Evolutionary conservation across 345 rosid species (phyloP).

Genomic region (thale cress (Arabidopsis thaliana)): DNA sequence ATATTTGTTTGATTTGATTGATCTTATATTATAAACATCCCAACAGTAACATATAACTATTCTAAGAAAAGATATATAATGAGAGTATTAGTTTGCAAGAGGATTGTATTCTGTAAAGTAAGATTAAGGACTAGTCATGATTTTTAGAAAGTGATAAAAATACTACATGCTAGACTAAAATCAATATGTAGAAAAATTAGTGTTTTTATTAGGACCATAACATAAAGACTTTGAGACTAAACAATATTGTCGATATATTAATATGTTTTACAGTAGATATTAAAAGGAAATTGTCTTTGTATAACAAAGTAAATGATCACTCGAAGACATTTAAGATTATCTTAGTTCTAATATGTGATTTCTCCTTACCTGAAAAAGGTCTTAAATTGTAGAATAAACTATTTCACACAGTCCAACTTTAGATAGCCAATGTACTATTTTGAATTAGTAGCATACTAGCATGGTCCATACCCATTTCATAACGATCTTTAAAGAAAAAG

Average conservation of each 20-base stretch:
- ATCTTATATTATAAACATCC: not conserved
- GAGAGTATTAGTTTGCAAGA: conserved; percentile 7
- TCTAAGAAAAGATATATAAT: not conserved
- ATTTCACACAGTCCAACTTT: too few species aligned
- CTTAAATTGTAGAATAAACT: too few species aligned
- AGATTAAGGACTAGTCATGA: conserved; percentile 23
- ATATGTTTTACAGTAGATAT: too few species aligned
- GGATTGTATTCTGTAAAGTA: conserved; percentile 18
- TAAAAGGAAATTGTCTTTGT: too few species aligned
- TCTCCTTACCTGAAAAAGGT: too few species aligned
- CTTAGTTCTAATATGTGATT: too few species aligned
- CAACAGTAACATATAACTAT: not conserved
- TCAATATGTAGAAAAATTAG: not conserved
- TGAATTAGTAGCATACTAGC: too few species aligned
- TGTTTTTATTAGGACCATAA: not conserved
- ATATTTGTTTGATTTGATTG: not conserved
- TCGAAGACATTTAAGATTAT: too few species aligned
- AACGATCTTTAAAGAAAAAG: too few species aligned
- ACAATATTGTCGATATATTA: not conserved
- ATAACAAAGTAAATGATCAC: too few species aligned
- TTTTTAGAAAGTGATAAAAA: conserved; percentile 26
- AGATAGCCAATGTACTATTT: too few species aligned
- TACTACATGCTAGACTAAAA: not conserved
- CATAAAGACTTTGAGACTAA: not conserved
- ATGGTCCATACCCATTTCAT: too few species aligned